Evolutionary conservation across 352 stramenopile genomes (phyloP).

Genomic region (Globisporangium abappressorium): DNA sequence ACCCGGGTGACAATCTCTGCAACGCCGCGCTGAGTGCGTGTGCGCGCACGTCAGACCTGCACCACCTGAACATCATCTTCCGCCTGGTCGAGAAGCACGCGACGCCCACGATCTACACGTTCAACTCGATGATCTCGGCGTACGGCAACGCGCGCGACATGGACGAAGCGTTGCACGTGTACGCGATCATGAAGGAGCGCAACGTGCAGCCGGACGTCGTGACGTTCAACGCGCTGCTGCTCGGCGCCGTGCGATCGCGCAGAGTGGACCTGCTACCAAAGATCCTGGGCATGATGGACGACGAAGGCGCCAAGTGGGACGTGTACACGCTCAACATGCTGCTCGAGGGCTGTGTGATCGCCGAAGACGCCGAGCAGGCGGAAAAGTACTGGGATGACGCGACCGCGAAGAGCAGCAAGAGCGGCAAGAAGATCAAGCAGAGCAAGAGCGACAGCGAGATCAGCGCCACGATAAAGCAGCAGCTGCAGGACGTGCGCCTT

Average conservation of each 20-base stretch:
- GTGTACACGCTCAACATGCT: conserved; percentile 78
- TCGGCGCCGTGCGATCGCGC: conserved; percentile 54
- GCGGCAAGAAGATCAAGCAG: conserved; percentile 12
- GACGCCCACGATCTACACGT: conserved; percentile 66
- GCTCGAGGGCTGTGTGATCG: conserved; percentile 54
- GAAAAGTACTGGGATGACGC: conserved; percentile 48
- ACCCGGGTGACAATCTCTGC: conserved; percentile 68
- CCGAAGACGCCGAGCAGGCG: conserved; percentile 39
- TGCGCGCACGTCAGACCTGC: conserved; percentile 54
- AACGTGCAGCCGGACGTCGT: conserved; percentile 47
- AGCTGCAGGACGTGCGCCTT: conserved; percentile 35
- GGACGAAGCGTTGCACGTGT: conserved; percentile 61
- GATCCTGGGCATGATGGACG: conserved; percentile 51
- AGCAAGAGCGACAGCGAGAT: background rate
- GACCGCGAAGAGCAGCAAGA: conserved; percentile 24
- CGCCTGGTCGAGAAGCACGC: conserved; percentile 55
- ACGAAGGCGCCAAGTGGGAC: conserved; percentile 55
- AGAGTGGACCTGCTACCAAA: conserved; percentile 43
- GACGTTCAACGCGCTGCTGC: conserved; percentile 71
- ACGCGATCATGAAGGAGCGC: conserved; percentile 34
- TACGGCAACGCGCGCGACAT: conserved; percentile 63
- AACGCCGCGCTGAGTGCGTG: conserved; percentile 69
- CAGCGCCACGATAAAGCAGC: conserved; percentile 3
- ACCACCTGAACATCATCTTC: conserved; percentile 61
- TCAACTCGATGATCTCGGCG: conserved; percentile 84